A percentile compares a stretch with the other conserved stretches of the same genome.
phyloP scores from a whole-genome alignment of 352 stramenopile species.

The Phytophthora europaea region DNA sequence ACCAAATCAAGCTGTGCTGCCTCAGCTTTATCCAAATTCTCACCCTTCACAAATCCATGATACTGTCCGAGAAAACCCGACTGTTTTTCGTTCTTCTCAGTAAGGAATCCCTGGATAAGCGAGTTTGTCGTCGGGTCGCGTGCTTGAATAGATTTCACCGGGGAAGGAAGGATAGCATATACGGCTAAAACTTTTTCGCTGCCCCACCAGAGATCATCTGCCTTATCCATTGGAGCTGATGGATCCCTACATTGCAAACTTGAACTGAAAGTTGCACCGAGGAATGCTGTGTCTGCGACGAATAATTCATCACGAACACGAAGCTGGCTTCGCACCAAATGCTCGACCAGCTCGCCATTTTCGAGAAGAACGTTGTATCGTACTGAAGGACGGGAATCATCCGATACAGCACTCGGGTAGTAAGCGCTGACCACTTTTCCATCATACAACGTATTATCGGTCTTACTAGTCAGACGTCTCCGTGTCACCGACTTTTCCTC shows the following conservation, averaged over 20 bases:
- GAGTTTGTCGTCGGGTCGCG: constrained; percentile 56
- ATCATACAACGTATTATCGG: constrained; percentile 41
- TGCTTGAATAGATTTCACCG: constrained; percentile 44
- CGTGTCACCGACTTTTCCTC: constrained; percentile 48
- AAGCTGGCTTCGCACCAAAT: constrained; percentile 44
- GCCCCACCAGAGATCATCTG: constrained; percentile 53
- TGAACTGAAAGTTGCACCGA: constrained; percentile 50
- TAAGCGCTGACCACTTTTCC: constrained; percentile 43
- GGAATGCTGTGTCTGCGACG: constrained; percentile 48
- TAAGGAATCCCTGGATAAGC: constrained; percentile 41
- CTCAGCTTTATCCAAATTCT: constrained; percentile 43
- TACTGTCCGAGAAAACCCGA: constrained; percentile 71
- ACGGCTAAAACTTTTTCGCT: constrained; percentile 59
- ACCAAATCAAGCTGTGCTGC: constrained; percentile 42
- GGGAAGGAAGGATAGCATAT: constrained; percentile 53
- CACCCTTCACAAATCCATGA: constrained; percentile 60
- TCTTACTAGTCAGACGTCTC: constrained; percentile 41
- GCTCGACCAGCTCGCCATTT: constrained; percentile 50
- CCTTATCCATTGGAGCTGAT: constrained; percentile 1
- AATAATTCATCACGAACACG: constrained; percentile 52
- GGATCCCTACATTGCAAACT: constrained; percentile 15
- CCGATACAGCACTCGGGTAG: not conserved
- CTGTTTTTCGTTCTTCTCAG: constrained; percentile 39
- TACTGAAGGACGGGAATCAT: not conserved
- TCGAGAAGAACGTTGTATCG: constrained; percentile 54